Conservation (phyloP, 2,329 filamentous ascomycete species). For the Ilyonectria mors-panacis region DNA sequence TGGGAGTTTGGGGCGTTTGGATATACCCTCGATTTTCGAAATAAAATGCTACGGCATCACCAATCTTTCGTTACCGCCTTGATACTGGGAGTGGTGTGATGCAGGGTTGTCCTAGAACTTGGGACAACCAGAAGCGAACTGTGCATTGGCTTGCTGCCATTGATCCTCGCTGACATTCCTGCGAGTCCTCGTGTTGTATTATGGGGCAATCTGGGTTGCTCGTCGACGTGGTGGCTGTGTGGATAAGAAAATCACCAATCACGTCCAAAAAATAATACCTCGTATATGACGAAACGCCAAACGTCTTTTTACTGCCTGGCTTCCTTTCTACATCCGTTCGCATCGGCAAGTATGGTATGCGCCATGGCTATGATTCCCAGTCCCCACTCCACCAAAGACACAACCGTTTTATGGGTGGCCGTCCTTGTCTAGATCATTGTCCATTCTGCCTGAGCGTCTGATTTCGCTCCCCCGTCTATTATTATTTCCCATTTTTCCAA, state of each 20-base stretch:
- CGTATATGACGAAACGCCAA: constrained; percentile 18
- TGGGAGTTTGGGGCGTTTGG: constrained; percentile 47
- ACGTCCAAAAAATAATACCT: not conserved
- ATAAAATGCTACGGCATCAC: constrained; percentile 13
- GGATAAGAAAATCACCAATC: not conserved
- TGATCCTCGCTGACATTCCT: no score
- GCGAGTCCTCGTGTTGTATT: not conserved
- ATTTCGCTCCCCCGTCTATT: constrained; percentile 44
- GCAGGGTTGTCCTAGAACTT: not conserved
- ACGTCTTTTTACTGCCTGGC: constrained; percentile 37
- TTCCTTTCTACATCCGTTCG: constrained; percentile 42
- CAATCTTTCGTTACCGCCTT: not conserved
- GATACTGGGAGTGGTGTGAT: not conserved
- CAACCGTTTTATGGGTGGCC: constrained; percentile 22
- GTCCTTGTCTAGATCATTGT: constrained; percentile 37
- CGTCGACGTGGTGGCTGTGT: not conserved
- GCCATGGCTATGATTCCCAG: constrained; percentile 40
- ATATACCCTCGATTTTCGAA: constrained; percentile 42
- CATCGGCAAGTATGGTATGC: constrained; percentile 38
- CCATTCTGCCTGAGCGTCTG: constrained; percentile 40
- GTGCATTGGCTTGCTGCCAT: not conserved
- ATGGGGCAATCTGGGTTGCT: not conserved
- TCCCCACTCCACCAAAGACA: constrained; percentile 25
- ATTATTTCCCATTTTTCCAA: constrained; percentile 22
- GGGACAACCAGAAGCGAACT: not conserved